Evolutionary conservation across 2,329 filamentous ascomycete genomes (phyloP).

Genomic region (Teratosphaeria zuluensis): DNA sequence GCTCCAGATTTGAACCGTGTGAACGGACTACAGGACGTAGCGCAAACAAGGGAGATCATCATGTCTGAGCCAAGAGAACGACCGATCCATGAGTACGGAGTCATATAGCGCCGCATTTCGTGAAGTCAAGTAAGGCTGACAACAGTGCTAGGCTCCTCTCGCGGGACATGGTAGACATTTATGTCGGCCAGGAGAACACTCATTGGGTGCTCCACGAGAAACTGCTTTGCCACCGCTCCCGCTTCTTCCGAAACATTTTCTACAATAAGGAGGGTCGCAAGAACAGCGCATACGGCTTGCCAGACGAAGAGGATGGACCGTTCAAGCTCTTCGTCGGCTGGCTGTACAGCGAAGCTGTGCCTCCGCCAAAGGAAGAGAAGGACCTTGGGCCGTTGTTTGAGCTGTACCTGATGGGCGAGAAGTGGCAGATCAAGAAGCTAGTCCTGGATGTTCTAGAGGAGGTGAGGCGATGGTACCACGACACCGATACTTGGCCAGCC

Average conservation of each 20-base stretch:
- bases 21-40: slow-evolving; percentile 1
- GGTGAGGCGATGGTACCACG: slow-evolving; percentile 43
- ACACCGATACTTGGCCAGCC: slow-evolving; percentile 43
- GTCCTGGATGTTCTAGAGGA: slow-evolving; percentile 40
- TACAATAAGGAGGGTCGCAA: slow-evolving; percentile 28
- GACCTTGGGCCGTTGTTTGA: slow-evolving; percentile 43
- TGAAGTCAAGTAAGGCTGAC: not conserved
- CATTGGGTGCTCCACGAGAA: slow-evolving; percentile 49
- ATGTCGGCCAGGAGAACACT: slow-evolving; percentile 44
- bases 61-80: slow-evolving; percentile 26
- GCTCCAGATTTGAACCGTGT: not conserved
- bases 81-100: slow-evolving; percentile 34
- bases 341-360: slow-evolving; percentile 43
- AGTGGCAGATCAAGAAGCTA: slow-evolving; percentile 41
- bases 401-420: slow-evolving; percentile 46
- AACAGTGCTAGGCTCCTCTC: slow-evolving; percentile 38
- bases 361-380: slow-evolving; percentile 39
- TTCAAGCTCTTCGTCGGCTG: slow-evolving; percentile 45
- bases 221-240: slow-evolving; percentile 45
- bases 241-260: slow-evolving; percentile 46
- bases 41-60: not conserved
- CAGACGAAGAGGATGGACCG: slow-evolving; percentile 42
- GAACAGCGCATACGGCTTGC: slow-evolving; percentile 37
- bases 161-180: slow-evolving; percentile 46
- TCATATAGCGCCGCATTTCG: not conserved